Evolutionary conservation across 1,284 basidiomycete genomes (phyloP).

Genomic region (Wallemia hederae): DNA sequence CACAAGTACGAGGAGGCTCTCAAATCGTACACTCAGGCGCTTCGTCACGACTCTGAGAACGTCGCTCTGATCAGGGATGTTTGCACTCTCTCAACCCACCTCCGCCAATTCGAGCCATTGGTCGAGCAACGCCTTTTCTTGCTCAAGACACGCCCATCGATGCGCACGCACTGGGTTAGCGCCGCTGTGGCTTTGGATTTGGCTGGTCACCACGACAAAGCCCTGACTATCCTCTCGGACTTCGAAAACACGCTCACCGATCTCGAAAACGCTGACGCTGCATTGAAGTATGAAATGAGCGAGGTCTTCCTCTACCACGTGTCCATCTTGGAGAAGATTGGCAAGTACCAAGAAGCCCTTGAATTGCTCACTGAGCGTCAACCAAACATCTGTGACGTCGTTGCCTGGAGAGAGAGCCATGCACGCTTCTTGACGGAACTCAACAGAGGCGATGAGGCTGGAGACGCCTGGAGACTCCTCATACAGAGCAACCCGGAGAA

Average conservation of each 20-base stretch:
- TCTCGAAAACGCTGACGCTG: slow-evolving; percentile 14
- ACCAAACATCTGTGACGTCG: slow-evolving; percentile 9
- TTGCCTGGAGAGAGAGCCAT: slow-evolving; percentile 11
- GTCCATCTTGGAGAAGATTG: slow-evolving; percentile 43
- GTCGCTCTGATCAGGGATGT: slow-evolving; percentile 76
- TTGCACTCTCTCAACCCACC: slow-evolving; percentile 63
- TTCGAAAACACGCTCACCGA: slow-evolving; percentile 17
- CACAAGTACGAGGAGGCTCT: slow-evolving; percentile 64
- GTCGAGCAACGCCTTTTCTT: slow-evolving; percentile 59
- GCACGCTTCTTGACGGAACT: slow-evolving; percentile 41
- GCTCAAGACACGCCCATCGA: slow-evolving; percentile 47
- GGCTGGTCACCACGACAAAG: slow-evolving; percentile 39
- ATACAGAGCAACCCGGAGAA: slow-evolving; percentile 66
- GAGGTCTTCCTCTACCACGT: slow-evolving; percentile 64
- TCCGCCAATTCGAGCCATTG: slow-evolving; percentile 51
- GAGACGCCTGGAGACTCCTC: slow-evolving; percentile 44
- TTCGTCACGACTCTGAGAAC: slow-evolving; percentile 81
- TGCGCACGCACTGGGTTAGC: slow-evolving; percentile 68
- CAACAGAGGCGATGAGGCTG: slow-evolving; percentile 31
- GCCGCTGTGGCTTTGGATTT: slow-evolving; percentile 70
- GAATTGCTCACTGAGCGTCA: slow-evolving; percentile 34
- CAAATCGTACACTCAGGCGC: slow-evolving; percentile 42
- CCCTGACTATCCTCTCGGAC: slow-evolving; percentile 40
- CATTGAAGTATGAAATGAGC: slow-evolving; percentile 55
- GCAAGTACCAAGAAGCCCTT: slow-evolving; percentile 20